Percentiles rank a stretch among this genome's conserved stretches.
Conservation (phyloP, 1,139 yeast species). For the Yamadazyma atmosphaerica region DNA sequence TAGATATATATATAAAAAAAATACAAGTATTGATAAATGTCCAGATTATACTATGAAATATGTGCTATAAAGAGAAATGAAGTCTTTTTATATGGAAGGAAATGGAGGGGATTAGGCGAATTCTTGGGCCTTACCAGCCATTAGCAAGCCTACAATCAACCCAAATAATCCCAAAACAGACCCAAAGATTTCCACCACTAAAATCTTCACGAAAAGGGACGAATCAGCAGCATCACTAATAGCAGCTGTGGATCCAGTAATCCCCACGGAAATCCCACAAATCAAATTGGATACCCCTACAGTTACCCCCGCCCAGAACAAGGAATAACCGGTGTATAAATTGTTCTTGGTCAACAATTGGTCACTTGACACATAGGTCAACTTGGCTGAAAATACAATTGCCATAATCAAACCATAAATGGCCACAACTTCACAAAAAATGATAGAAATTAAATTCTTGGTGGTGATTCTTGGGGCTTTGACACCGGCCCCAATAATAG, state of each 20-base stretch:
- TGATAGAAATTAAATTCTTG: constrained; percentile 91
- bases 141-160: constrained; percentile 90
- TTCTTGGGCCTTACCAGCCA: constrained; percentile 95
- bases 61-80: not conserved
- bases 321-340: constrained; percentile 87
- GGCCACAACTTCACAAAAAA: constrained; percentile 99
- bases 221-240: constrained; percentile 98
- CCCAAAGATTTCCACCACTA: constrained; percentile 96
- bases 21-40: not conserved
- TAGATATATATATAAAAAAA: not conserved
- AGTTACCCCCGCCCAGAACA: constrained; percentile 98
- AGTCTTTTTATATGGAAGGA: not conserved
- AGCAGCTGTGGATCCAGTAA: constrained; percentile 98
- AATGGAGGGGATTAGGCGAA: constrained; percentile 43
- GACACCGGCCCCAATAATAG: constrained; percentile 97
- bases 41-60: not conserved
- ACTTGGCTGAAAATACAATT: constrained; percentile 90
- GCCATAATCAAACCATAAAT: constrained; percentile 98
- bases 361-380: constrained; percentile 67
- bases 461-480: constrained; percentile 97
- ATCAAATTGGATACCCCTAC: constrained; percentile 92
- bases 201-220: constrained; percentile 88
- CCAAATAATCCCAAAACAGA: constrained; percentile 93
- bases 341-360: constrained; percentile 76
- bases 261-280: constrained; percentile 97